Evolutionary conservation across 1,139 yeast genomes (phyloP), one percentile per base, ranked within the genome.

Genomic region (Scheffersomyces parashehatae): DNA sequence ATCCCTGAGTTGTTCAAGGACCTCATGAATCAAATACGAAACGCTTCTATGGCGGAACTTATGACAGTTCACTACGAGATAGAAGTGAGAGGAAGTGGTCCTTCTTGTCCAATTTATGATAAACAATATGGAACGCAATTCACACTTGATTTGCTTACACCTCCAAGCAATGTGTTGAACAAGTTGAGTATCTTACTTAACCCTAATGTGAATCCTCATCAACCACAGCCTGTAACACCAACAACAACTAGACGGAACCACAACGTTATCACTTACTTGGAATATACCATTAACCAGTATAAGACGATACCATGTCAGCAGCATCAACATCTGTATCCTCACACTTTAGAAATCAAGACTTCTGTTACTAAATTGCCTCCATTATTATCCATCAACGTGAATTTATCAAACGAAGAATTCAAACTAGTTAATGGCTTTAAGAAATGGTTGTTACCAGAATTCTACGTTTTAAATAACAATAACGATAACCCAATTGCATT

Each of bases 361-460:
- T 65, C 72, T 0, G 77, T 81, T 2, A 68, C 70, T 16, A 73
- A 72, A 38, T 67, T 88, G 12, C 95, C 97, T 0, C 81, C 85
- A 2, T 71, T 89, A 7, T 63, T 90, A 33, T 78, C 85, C 6
- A 65, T 90, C 37, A 85, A 85, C 52, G 59, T 85, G 26, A 73
- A 79, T 44, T 65, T 85, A 42, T 60, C 75, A 30, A 73, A 76
- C 45, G 76, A 75, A 36, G 87, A 84, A 49, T 74, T 64, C 49
- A 62, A 56, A 14, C 42, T 58, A 30, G 58, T 74, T 26, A 57
- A 57, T 32, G 58, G 67, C 33, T 68, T 68, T 31, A 70, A 72
- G 37, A 74, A 76, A 37, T 85, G 93, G 90, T 64, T 86, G 5
- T 74, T 75, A 7, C 79, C 82, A 2, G 82, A 76, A 47, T 83